Evolutionary conservation across 1,284 basidiomycete species (phyloP), one percentile per base, ranked within the genome.

Genomic region (Trichosporon inkin): DNA sequence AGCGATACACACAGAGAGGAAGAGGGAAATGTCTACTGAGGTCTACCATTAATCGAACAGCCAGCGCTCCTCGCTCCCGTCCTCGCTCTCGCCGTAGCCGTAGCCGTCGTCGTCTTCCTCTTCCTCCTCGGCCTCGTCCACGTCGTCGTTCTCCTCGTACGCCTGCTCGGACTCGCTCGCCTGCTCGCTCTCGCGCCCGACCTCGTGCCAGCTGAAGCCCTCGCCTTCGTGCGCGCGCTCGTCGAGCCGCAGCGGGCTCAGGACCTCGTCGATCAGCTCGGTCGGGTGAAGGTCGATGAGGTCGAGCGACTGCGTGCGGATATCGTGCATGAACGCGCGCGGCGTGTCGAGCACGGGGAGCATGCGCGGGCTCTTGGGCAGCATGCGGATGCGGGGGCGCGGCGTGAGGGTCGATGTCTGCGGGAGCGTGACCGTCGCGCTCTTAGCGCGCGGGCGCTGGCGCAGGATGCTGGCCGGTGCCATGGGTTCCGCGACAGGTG

Each of bases 1-100:
- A 32, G 28, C 28, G 28, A 32, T 32, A 32, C 28, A 32, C 28
- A 32, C 28, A 32, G 28, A 32, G n/a, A 32, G 28, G 28, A 32
- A 32, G 28, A 5, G 28, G 28, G 28, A 32, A 32, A 32, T 32
- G 28, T 32, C 28, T 32, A 32, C 28, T 32, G 28, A 32, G 28
- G 28, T 32, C 28, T 32, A 32, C 44, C n/a, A n/a, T n/a, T 32
- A 28, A 10, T 49, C 44, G 22, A 49, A 49, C 22, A 49, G 44
- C 44, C 44, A 49, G 11, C 44, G 44, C 44, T 28, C 44, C 44
- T 49, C 44, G 24, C 22, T 49, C 10, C 44, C 44, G 44, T 49
- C 44, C 24, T 49, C 44, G 44, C 24, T 32, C 2, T 32, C 13
- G 28, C 5, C 28, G 28, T 8, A 8, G 28, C 28, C 28, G 41